phyloP scores from a whole-genome alignment of 768 basidiomycete genomes.

The Mrakia hoshinonis region DNA sequence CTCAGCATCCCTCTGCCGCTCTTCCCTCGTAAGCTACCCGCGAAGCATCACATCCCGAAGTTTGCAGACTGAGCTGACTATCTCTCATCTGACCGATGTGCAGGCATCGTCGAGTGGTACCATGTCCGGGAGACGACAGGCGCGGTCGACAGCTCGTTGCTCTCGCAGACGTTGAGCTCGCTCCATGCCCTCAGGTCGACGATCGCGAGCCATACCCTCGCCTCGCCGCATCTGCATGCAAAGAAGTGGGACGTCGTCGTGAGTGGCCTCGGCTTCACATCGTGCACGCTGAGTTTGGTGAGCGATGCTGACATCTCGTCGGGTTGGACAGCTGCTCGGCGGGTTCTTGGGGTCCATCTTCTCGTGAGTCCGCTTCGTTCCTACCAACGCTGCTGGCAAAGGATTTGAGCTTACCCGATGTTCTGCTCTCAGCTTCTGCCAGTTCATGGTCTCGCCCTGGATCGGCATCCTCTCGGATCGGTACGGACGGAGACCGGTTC shows the following conservation, averaged over 20 bases:
- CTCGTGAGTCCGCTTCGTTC: background rate
- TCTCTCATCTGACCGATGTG: slow-evolving; percentile 48
- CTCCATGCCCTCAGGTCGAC: slow-evolving; percentile 60
- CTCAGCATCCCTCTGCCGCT: slow-evolving; percentile 83
- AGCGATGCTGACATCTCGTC: background rate
- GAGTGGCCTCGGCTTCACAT: background rate
- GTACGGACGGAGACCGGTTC: slow-evolving; percentile 74
- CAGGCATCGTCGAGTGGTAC: slow-evolving; percentile 39
- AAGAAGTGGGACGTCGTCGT: slow-evolving; percentile 80
- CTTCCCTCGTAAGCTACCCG: slow-evolving; percentile 57
- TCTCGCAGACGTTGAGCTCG: slow-evolving; percentile 59
- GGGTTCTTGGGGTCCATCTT: slow-evolving; percentile 29
- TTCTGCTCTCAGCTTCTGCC: slow-evolving; percentile 36
- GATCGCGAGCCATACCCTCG: slow-evolving; percentile 50
- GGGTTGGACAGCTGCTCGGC: slow-evolving; percentile 53
- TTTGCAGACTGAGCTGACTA: slow-evolving; percentile 50
- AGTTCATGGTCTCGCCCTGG: slow-evolving; percentile 67
- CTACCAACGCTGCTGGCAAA: slow-evolving; percentile 29
- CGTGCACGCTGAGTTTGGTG: background rate
- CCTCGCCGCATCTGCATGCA: slow-evolving; percentile 32
- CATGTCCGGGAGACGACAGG: slow-evolving; percentile 56
- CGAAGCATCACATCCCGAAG: background rate
- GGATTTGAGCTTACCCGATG: background rate
- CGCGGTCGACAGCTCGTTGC: slow-evolving; percentile 51
- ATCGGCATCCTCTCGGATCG: slow-evolving; percentile 80